Base-by-base conservation (phyloP, 306 rosid species). In the Astragalus membranaceus region DNA sequence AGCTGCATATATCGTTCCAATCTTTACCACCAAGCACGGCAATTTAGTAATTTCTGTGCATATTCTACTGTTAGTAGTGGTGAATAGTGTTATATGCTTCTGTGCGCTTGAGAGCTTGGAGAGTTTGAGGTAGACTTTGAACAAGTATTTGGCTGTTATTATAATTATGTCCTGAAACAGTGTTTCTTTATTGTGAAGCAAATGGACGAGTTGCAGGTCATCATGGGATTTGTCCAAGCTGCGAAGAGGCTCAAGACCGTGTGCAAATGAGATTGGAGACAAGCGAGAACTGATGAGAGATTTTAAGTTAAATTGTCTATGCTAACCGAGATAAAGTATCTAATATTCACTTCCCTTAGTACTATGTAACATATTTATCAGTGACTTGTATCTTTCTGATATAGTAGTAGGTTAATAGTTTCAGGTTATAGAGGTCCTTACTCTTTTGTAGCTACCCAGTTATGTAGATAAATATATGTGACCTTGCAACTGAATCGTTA, bases 161-260 rank as follows among this genome's bases (percentile, higher is more conserved):
- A 11, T 62, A 50, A 20, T 58, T 11, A 12, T 62, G 50, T 37
- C 47, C 81, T 61, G 52, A 62, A 53, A 48, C 23, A 62, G 23
- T 50, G 48, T 70, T 61, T 32, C 23, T 78, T 29, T 65, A 14
- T 60, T 54, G 67, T 70, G 83, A 75, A 94, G 99, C 96, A 89
- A 94, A 82, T 94, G 86, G 99, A 94, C 72, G 99, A 94, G 95
- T 77, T 91, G 88, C 96, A 94, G 88, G 99, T 91, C 29, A 91
- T 94, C 52, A 62, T 80, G 82, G 99, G 99, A 57, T 94, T 94
- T 77, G 99, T 94, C 13, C 80, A 94, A 75, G 95, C 99, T 44
- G 99, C 99, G 5, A 94, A 86, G 95, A 87, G 82, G 76, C 78
- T 91, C 64, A 94, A 91, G 90, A 87, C 88, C 30, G 84, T 88